Evolutionary conservation across 1,284 basidiomycete genomes (phyloP).

Genomic region (Austroboletus rostrupii): DNA sequence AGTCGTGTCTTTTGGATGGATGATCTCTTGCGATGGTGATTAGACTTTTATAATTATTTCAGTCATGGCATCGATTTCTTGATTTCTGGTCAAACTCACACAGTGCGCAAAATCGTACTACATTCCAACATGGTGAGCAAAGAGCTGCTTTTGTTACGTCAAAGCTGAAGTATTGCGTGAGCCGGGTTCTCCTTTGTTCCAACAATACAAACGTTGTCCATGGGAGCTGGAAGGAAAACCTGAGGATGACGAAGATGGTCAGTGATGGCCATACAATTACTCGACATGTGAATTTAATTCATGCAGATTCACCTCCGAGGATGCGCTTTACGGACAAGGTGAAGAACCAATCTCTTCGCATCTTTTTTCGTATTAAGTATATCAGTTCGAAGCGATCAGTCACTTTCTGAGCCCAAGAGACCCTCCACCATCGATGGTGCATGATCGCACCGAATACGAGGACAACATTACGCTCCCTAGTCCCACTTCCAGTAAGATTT

Average conservation of each 20-base stretch:
- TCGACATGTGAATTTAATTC: constrained; percentile 3
- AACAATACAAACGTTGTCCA: constrained; percentile 83
- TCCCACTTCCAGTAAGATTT: constrained; percentile 63
- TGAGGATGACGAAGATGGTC: constrained; percentile 76
- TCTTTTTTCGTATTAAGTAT: not conserved
- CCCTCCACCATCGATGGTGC: constrained; percentile 74
- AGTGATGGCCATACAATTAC: constrained; percentile 8
- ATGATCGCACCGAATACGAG: constrained; percentile 84
- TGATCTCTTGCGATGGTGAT: constrained; percentile 9
- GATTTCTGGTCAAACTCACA: constrained; percentile 64
- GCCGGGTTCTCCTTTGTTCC: constrained; percentile 85
- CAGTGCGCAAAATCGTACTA: constrained; percentile 80
- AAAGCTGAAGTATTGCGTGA: constrained; percentile 28
- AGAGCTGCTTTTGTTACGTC: not conserved
- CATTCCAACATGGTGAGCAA: constrained; percentile 79
- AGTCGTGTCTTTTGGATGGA: constrained; percentile 13
- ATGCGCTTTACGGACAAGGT: constrained; percentile 68
- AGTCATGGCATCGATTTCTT: constrained; percentile 85
- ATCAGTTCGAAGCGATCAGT: constrained; percentile 68
- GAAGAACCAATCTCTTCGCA: constrained; percentile 12
- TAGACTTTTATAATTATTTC: constrained; percentile 92
- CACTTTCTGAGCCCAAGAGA: constrained; percentile 70
- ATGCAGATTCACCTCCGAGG: constrained; percentile 61
- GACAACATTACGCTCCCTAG: constrained; percentile 67
- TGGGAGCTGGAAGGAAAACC: constrained; percentile 77